Conservation (phyloP, 2,329 filamentous ascomycete species). For the Septoria linicola region DNA sequence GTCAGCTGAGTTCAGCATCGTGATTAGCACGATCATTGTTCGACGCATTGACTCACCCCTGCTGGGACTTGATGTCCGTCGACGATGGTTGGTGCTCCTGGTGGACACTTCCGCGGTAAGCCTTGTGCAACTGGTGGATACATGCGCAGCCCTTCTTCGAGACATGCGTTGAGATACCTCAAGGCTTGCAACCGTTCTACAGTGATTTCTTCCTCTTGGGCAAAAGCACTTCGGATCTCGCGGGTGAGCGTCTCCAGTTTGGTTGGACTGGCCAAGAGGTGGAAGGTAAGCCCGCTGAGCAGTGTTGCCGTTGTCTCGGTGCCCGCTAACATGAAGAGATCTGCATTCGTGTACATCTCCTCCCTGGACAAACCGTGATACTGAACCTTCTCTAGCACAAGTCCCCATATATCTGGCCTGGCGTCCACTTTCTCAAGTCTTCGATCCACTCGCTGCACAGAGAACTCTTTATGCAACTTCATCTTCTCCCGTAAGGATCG, state of each 20-base stretch:
- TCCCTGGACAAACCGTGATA: constrained; percentile 26
- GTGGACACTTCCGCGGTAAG: constrained; percentile 32
- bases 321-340: constrained; percentile 58
- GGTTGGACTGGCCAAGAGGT: constrained; percentile 61
- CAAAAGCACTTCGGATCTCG: constrained; percentile 54
- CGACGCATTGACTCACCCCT: constrained; percentile 2
- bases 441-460: constrained; percentile 14
- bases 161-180: constrained; percentile 47
- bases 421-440: constrained; percentile 22
- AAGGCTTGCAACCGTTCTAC: constrained; percentile 35
- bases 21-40: too few relatives aligned
- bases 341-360: constrained; percentile 38
- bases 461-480: constrained; percentile 15
- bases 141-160: constrained; percentile 49
- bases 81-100: constrained; percentile 23
- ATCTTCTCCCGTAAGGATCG: constrained; percentile 2
- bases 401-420: constrained; percentile 23
- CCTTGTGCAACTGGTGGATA: constrained; percentile 48
- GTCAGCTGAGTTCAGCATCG: too few relatives aligned
- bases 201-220: constrained; percentile 31
- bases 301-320: constrained; percentile 76
- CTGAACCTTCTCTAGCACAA: constrained; percentile 26
- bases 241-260: constrained; percentile 54
- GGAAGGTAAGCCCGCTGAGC: constrained; percentile 69
- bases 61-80: constrained; percentile 32